A percentile compares a stretch with the other conserved stretches of the same genome.
phyloP scores from a whole-genome alignment of 805 yeast genomes.

The Yarrowia hollandica region DNA sequence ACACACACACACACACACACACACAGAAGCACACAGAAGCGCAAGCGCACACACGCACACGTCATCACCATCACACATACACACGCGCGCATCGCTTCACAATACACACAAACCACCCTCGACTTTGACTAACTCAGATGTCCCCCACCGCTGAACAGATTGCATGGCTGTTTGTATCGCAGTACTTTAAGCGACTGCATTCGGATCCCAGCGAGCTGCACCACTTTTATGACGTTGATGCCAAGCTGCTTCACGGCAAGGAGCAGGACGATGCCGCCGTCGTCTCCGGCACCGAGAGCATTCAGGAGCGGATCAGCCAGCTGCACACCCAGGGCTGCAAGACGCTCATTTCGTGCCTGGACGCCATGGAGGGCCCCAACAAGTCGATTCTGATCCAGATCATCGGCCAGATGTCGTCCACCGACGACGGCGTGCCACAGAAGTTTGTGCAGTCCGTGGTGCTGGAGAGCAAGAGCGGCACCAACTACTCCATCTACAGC shows the following conservation, averaged over 20 bases:
- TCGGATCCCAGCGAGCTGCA: slow-evolving; percentile 39
- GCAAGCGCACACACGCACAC: neutral
- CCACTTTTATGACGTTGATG: slow-evolving; percentile 42
- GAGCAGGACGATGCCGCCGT: slow-evolving; percentile 42
- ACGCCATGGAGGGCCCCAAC: slow-evolving; percentile 41
- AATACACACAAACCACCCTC: neutral
- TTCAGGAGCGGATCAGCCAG: slow-evolving; percentile 39
- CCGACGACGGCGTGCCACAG: slow-evolving; percentile 38
- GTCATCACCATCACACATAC: neutral
- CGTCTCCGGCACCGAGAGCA: slow-evolving; percentile 40
- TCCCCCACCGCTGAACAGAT: slow-evolving; percentile 34
- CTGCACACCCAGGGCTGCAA: slow-evolving; percentile 41
- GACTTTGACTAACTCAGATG: slow-evolving; percentile 4
- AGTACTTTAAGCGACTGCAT: slow-evolving; percentile 44
- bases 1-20: no score
- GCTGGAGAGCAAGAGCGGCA: slow-evolving; percentile 35
- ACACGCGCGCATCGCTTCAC: no score
- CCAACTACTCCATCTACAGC: slow-evolving; percentile 42
- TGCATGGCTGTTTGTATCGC: slow-evolving; percentile 46
- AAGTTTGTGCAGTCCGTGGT: slow-evolving; percentile 47
- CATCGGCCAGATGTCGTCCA: slow-evolving; percentile 45
- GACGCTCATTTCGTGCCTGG: slow-evolving; percentile 44
- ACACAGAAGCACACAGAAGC: no score
- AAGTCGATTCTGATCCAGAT: slow-evolving; percentile 44
- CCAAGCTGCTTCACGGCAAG: slow-evolving; percentile 43